Conservation (phyloP, 495 filamentous ascomycete genomes). For the Neurospora sp. region DNA sequence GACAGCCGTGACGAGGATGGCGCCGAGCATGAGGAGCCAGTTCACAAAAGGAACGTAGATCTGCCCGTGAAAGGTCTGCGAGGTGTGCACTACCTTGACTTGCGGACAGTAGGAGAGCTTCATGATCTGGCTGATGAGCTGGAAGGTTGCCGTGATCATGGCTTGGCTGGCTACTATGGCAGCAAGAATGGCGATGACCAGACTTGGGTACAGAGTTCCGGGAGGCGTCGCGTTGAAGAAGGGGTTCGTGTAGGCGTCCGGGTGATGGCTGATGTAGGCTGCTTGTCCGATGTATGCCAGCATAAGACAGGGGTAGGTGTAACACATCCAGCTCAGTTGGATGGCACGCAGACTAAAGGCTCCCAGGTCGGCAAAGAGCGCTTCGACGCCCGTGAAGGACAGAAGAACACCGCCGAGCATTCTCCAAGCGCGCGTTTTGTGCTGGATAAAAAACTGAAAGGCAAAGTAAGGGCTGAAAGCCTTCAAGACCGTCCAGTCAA, state of each 20-base stretch:
- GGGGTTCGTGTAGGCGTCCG: constrained; percentile 56
- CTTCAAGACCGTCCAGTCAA: constrained; percentile 55
- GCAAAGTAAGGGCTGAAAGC: constrained; percentile 62
- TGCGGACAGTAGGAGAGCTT: constrained; percentile 66
- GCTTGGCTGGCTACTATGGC: constrained; percentile 70
- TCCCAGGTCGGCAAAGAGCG: constrained; percentile 65
- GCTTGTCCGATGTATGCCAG: constrained; percentile 67
- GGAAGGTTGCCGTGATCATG: constrained; percentile 65
- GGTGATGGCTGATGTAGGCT: constrained; percentile 54
- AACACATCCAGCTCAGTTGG: constrained; percentile 55
- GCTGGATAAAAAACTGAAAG: constrained; percentile 49
- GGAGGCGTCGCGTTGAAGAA: constrained; percentile 61
- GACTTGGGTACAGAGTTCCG: constrained; percentile 54
- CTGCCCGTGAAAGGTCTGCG: constrained; percentile 55
- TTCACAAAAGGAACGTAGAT: constrained; percentile 64
- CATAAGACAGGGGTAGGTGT: constrained; percentile 57
- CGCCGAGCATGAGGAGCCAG: constrained; percentile 66
- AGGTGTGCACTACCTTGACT: constrained; percentile 58
- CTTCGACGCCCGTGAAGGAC: constrained; percentile 66
- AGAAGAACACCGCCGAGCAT: constrained; percentile 61
- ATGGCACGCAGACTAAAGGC: constrained; percentile 54
- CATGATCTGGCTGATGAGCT: constrained; percentile 62
- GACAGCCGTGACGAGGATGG: constrained; percentile 59
- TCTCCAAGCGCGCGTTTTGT: constrained; percentile 53
- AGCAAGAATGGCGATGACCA: constrained; percentile 57